These are phyloP conservation scores for Botrytis fragariae DNA, from an alignment of 2,329 filamentous ascomycete genomes.

Conservation along the genomic window DNA sequence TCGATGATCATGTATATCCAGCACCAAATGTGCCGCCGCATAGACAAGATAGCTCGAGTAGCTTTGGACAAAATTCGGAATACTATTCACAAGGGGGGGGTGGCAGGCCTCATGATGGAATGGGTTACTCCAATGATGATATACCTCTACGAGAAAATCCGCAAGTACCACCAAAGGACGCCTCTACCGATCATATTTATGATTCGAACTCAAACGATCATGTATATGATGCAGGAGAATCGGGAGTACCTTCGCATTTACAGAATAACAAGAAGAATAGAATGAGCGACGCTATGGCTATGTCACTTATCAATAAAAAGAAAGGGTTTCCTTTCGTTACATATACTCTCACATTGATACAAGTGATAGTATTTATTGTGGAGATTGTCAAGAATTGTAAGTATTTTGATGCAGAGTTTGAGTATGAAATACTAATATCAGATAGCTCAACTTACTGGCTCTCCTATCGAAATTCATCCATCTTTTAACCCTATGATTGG, in stretches of 20 bases:
- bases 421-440: conserved; percentile 20
- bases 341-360: conserved; percentile 72
- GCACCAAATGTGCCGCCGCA: conserved; percentile 34
- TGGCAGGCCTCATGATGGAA: conserved; percentile 41
- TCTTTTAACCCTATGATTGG: conserved; percentile 97
- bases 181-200: conserved; percentile 14
- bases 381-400: conserved; percentile 83
- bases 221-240: conserved; percentile 56
- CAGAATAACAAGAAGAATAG: conserved; percentile 41
- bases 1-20: conserved; percentile 66
- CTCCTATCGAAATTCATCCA: conserved; percentile 57
- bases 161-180: conserved; percentile 34
- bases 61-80: conserved; percentile 52
- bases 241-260: conserved; percentile 28
- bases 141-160: conserved; percentile 57
- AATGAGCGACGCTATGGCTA: conserved; percentile 56
- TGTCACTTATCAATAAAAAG: conserved; percentile 42
- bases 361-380: conserved; percentile 82
- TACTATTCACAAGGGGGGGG: conserved; percentile 52
- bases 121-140: conserved; percentile 45
- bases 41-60: conserved; percentile 37
- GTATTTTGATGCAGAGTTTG: conserved; percentile 34
- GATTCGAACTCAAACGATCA: conserved; percentile 51
- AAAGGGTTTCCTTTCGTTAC: conserved; percentile 70
- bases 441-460: conserved; percentile 70